phyloP scores from a whole-genome alignment of 495 filamentous ascomycete genomes.

The Neurospora discreta region DNA sequence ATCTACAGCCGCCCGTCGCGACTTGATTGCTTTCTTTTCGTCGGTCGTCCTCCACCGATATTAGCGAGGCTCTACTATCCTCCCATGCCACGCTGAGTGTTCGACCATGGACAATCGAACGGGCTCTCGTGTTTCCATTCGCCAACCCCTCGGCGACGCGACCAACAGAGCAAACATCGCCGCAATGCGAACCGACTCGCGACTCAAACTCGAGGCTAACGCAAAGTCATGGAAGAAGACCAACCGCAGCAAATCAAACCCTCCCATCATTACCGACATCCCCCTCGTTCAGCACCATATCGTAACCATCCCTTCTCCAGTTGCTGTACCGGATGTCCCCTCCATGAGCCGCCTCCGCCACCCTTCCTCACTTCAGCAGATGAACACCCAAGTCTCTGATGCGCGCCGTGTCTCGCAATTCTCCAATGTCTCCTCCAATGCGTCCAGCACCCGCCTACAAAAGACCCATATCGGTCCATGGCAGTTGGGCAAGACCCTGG shows the following conservation, averaged over 20 bases:
- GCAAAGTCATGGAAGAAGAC: neutral
- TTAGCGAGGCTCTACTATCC: neutral
- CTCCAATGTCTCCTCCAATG: conserved; percentile 54
- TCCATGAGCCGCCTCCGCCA: neutral
- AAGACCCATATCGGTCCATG: conserved; percentile 83
- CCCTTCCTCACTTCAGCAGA: conserved; percentile 3
- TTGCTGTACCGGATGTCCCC: neutral
- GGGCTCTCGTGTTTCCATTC: conserved; percentile 17
- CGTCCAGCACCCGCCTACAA: conserved; percentile 34
- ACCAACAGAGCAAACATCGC: conserved; percentile 34
- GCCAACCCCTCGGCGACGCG: conserved; percentile 37
- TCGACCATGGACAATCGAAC: conserved; percentile 25
- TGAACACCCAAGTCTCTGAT: conserved; percentile 34
- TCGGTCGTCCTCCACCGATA: conserved; percentile 1
- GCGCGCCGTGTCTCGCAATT: conserved; percentile 61
- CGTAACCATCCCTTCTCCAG: neutral
- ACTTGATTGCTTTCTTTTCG: neutral
- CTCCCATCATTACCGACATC: neutral
- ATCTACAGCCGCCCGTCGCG: neutral
- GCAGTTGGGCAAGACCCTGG: conserved; percentile 77
- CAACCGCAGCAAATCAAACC: conserved; percentile 8
- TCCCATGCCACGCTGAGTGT: neutral
- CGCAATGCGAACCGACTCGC: conserved; percentile 5
- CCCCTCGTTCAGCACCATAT: neutral
- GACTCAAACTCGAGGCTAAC: neutral